phyloP scores from a whole-genome alignment of 768 basidiomycete genomes.

The Neoboletus brunneissimus region DNA sequence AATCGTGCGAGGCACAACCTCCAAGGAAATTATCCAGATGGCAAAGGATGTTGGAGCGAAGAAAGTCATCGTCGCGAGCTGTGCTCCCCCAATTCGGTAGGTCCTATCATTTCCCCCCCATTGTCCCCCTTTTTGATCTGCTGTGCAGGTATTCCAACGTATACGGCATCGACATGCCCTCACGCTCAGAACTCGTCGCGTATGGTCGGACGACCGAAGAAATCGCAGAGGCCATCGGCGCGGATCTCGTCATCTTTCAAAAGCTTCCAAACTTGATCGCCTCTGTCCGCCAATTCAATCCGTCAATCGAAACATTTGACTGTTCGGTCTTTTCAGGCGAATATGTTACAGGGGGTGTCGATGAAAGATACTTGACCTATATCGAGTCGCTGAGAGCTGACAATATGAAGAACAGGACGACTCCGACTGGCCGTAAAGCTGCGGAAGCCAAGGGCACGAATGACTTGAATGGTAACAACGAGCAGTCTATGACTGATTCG shows the following conservation, averaged over 20 bases:
- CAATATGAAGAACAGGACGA: conserved; percentile 61
- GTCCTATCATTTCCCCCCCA: conserved; percentile 8
- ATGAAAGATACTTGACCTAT: conserved; percentile 72
- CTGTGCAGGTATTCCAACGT: conserved; percentile 77
- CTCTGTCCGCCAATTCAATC: conserved; percentile 85
- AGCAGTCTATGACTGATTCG: conserved; percentile 28
- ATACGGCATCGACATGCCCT: conserved; percentile 99
- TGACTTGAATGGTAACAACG: conserved; percentile 12
- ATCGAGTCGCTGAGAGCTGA: conserved; percentile 81
- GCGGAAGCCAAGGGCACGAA: conserved; percentile 37
- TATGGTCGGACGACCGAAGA: conserved; percentile 66
- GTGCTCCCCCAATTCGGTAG: conserved; percentile 92
- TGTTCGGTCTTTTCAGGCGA: conserved; percentile 98
- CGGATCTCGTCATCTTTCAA: conserved; percentile 95
- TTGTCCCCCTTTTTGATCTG: conserved; percentile 2
- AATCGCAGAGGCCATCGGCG: conserved; percentile 82
- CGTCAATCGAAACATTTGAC: conserved; percentile 74
- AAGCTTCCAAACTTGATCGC: conserved; percentile 82
- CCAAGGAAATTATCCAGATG: conserved; percentile 99
- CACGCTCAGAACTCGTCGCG: conserved; percentile 89
- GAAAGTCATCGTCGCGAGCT: conserved; percentile 93
- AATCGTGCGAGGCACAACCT: conserved; percentile 97
- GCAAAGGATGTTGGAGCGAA: conserved; percentile 98
- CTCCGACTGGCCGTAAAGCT: conserved; percentile 30
- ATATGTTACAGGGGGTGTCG: conserved; percentile 92